A percentile compares a stretch with the other conserved stretches of the same genome.
These are phyloP conservation scores for Lunularia cruciata DNA, from an alignment of 225 moss, liverwort and hornwort genomes.

Conservation along the genomic window DNA sequence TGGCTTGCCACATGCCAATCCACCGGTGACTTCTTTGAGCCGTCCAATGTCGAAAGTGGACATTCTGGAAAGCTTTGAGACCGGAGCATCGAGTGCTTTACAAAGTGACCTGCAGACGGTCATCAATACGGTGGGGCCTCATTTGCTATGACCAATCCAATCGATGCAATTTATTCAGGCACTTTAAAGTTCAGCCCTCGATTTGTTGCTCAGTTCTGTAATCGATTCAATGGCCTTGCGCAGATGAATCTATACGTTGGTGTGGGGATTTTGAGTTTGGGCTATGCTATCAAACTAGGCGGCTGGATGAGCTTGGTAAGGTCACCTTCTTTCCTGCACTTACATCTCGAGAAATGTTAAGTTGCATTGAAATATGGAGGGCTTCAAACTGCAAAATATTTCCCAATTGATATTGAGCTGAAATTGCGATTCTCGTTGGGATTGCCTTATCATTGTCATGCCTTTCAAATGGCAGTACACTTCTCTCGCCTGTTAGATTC, in stretches of 20 bases:
- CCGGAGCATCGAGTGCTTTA: conserved; percentile 13
- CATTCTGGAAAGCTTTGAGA: conserved; percentile 37
- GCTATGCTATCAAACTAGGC: conserved; percentile 81
- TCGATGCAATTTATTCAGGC: not conserved
- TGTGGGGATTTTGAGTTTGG: conserved; percentile 84
- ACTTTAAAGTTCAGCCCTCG: not conserved
- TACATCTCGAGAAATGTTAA: not conserved
- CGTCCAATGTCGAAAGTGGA: conserved; percentile 34
- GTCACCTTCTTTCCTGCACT: conserved; percentile 7
- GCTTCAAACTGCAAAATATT: too few species aligned
- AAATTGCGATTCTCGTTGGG: not conserved
- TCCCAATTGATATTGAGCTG: too few species aligned
- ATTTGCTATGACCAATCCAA: not conserved
- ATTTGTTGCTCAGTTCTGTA: not conserved
- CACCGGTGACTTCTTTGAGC: not conserved
- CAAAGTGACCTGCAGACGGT: conserved; percentile 44
- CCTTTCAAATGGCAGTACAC: not conserved
- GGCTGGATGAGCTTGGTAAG: conserved; percentile 86
- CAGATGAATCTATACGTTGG: conserved; percentile 94
- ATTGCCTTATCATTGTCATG: not conserved
- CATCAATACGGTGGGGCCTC: conserved; percentile 33
- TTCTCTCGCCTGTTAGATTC: too few species aligned
- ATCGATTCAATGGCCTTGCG: conserved; percentile 9
- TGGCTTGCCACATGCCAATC: not conserved
- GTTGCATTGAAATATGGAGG: too few species aligned